Base-by-base conservation (phyloP, 257 asterid species). In the Petunia secreta region DNA sequence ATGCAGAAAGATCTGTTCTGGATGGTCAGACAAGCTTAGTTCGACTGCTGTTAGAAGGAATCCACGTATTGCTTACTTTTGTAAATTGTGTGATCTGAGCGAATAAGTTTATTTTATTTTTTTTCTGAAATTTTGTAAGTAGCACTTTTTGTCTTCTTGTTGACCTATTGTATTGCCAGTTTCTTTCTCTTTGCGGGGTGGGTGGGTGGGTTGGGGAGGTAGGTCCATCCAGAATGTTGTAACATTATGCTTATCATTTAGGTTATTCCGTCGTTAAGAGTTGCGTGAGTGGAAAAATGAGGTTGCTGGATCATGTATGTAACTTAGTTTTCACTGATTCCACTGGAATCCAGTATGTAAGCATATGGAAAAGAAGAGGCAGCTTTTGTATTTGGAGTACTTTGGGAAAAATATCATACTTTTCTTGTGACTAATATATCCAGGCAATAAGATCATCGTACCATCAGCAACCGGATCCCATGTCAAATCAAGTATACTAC, bases 41-140 rank as follows among this genome's bases (percentile, higher is more conserved):
- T 11, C 8, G 62, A 6, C 13, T 13, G 7, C 62, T 34, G 50
- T 73, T 52, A 36, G 62, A 50, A 48, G 60, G 60, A 50, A 73
- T 11, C 39, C 44, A 15, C 41, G 3, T 57, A 13, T 50, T 11
- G 36, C 78, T 71, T 34, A 73, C 14, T 50, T 60, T 73, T 73
- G 78, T 73, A 73, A 73, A 73, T 73, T 36, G 63, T 73, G 41
- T 44, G 62, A 34, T 10, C 44, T 50, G 78, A 34, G 13, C 16
- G 60, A 55, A 25, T 25, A 25, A 25, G 25, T 25, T 34, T 50
- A 5, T 9, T 16, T 5, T 48, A 5, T 48, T 34, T 73, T 40
- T 14, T 50, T 36, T 40, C 62, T 34, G 34, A 50, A 73, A 9
- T 73, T 36, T 50, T 73, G 34, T 50, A 73, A 73, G 44, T 73